Evolutionary conservation across 2,329 filamentous ascomycete species (phyloP).

Genomic region (Cytospora paraplurivora): DNA sequence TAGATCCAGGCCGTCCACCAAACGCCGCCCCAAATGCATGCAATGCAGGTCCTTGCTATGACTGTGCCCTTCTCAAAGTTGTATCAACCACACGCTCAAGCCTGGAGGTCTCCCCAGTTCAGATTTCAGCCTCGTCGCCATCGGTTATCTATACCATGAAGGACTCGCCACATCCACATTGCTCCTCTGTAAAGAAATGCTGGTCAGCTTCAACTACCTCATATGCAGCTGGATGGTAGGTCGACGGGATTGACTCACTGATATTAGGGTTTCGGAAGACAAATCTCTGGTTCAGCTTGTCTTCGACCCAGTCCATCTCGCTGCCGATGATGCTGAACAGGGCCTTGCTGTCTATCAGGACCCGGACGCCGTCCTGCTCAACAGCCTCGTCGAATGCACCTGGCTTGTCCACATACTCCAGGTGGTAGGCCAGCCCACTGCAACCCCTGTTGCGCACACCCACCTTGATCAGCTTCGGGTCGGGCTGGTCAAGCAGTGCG

Average conservation of each 20-base stretch:
- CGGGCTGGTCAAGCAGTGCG: conserved; percentile 76
- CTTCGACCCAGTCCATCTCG: conserved; percentile 99
- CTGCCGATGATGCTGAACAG: conserved; percentile 97
- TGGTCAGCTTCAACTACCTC: not conserved
- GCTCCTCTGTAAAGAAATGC: conserved; percentile 67
- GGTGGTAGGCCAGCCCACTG: conserved; percentile 87
- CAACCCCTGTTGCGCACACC: conserved; percentile 94
- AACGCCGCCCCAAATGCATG: conserved; percentile 22
- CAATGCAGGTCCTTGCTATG: conserved; percentile 1
- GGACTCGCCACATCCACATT: conserved; percentile 95
- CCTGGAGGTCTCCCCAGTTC: not conserved
- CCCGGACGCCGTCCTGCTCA: conserved; percentile 93
- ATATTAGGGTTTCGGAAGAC: conserved; percentile 98
- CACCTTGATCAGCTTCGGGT: conserved; percentile 90
- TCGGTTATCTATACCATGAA: conserved; percentile 70
- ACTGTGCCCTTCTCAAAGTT: not conserved
- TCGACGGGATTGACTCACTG: conserved; percentile 66
- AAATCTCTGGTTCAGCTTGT: conserved; percentile 89
- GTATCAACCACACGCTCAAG: not conserved
- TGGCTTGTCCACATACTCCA: conserved; percentile 93
- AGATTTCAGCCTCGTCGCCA: not conserved
- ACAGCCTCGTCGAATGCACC: conserved; percentile 88
- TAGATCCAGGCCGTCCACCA: conserved; percentile 1
- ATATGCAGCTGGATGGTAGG: not conserved
- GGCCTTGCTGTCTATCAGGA: conserved; percentile 95